Evolutionary conservation across 306 rosid species (phyloP).

Genomic region (Ormosia semicastrata): DNA sequence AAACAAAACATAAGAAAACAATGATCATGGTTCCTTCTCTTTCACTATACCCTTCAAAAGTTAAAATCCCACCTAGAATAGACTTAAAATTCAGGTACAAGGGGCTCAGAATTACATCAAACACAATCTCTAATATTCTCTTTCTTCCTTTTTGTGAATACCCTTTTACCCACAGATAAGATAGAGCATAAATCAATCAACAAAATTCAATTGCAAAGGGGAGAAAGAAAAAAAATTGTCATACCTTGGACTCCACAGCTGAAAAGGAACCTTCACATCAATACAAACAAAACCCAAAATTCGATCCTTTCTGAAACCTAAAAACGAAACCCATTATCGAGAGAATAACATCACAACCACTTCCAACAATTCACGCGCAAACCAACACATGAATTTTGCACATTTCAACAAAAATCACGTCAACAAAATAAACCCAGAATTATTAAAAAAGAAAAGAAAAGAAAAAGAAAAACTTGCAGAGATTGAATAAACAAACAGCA

Average conservation of each 20-base stretch:
- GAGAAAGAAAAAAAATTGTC: not conserved
- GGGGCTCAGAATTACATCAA: conserved; percentile 12
- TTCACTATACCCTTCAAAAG: conserved; percentile 13
- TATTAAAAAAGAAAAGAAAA: no score
- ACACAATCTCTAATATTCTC: not conserved
- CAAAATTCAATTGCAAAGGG: conserved; percentile 16
- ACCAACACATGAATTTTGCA: conserved; percentile 22
- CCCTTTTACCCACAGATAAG: not conserved
- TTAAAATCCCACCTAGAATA: conserved; percentile 15
- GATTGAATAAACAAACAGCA: not conserved
- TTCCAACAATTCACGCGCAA: not conserved
- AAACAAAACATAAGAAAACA: conserved; percentile 13
- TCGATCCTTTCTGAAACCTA: conserved; percentile 40
- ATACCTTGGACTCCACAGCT: conserved; percentile 50
- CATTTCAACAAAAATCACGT: conserved; percentile 8
- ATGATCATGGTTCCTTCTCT: conserved; percentile 1
- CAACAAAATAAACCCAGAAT: not conserved
- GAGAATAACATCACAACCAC: not conserved
- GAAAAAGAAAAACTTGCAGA: not conserved
- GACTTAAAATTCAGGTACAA: not conserved
- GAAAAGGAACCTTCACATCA: conserved; percentile 44
- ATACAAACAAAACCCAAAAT: conserved; percentile 24
- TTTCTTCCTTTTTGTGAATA: not conserved
- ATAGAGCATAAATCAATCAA: conserved; percentile 23
- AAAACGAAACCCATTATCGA: not conserved